Evolutionary conservation across 441 rosid species (phyloP).

Genomic region (Gossypium trilobum): DNA sequence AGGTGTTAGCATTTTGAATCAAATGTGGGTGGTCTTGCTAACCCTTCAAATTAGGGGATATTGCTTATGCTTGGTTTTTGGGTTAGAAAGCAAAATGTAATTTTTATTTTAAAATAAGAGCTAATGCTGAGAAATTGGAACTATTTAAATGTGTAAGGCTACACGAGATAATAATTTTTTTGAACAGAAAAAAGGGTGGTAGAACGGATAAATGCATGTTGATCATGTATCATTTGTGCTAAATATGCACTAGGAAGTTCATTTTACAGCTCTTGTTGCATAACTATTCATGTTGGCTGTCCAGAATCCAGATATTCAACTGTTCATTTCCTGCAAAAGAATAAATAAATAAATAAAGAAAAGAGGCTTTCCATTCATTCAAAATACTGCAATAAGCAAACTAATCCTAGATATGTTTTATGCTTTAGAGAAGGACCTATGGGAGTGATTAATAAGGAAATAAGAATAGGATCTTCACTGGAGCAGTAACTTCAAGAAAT

Average conservation of each 20-base stretch:
- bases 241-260: neutral
- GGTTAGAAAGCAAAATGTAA: neutral
- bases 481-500: neutral
- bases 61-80: neutral
- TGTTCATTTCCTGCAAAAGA: neutral
- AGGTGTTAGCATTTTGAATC: neutral
- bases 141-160: neutral
- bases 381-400: neutral
- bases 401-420: constrained; percentile 1
- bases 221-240: neutral
- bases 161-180: neutral
- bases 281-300: neutral
- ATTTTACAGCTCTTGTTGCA: neutral
- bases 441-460: neutral
- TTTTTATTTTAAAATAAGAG: neutral
- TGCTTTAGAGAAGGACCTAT: neutral
- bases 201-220: neutral
- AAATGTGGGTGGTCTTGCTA: neutral
- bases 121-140: neutral
- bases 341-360: neutral
- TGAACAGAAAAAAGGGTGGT: neutral
- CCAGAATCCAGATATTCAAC: neutral
- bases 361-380: neutral
- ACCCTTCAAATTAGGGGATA: constrained; percentile 4
- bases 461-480: neutral